Evolutionary conservation across 495 filamentous ascomycete genomes (phyloP).

Genomic region (Annulohypoxylon nitens): DNA sequence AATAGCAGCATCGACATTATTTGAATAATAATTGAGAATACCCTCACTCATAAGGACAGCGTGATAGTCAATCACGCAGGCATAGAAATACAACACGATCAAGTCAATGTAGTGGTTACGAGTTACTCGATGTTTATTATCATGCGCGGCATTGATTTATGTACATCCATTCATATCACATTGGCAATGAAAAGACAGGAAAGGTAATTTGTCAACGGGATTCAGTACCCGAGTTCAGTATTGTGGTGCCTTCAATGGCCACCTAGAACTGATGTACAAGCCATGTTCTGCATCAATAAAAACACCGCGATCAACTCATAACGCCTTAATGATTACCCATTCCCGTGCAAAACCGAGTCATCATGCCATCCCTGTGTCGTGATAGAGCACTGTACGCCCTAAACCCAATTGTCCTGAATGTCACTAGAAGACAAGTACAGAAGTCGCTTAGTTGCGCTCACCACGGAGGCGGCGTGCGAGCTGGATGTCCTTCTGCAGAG

Average conservation of each 20-base stretch:
- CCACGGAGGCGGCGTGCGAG: conserved; percentile 96
- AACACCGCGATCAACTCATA: conserved; percentile 52
- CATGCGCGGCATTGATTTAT: background rate
- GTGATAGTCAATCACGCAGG: no score
- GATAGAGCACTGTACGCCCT: conserved; percentile 35
- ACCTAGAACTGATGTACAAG: conserved; percentile 52
- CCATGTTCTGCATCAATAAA: conserved; percentile 41
- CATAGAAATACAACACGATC: no score
- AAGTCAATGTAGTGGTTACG: background rate
- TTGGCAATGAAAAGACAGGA: background rate
- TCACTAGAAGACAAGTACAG: conserved; percentile 14
- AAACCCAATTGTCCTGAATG: conserved; percentile 47
- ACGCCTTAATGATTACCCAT: conserved; percentile 58
- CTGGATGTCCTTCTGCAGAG: conserved; percentile 88
- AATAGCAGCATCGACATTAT: no score
- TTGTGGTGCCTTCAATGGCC: conserved; percentile 23
- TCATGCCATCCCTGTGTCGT: conserved; percentile 54
- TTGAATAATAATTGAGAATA: no score
- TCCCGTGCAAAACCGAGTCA: conserved; percentile 51
- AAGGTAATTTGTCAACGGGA: conserved; percentile 24
- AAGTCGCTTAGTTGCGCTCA: conserved; percentile 75
- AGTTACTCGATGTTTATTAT: background rate
- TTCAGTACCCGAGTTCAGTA: conserved; percentile 46
- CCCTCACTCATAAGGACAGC: no score
- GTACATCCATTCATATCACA: conserved; percentile 15